phyloP scores from a whole-genome alignment of 768 basidiomycete genomes.

The Porphyrellus cyaneotinctus region DNA sequence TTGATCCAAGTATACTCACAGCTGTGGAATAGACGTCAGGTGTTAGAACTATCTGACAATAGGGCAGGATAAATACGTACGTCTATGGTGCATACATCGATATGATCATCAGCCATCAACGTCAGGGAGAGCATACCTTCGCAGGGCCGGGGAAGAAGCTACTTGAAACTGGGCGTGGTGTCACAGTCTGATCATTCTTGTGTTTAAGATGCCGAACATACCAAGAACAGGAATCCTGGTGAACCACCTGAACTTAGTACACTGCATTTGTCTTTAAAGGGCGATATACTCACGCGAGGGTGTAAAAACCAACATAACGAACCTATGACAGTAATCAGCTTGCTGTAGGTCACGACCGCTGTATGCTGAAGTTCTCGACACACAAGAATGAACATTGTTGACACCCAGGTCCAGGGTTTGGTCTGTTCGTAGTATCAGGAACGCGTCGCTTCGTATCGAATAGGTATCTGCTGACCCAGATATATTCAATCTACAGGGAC shows the following conservation, averaged over 20 bases:
- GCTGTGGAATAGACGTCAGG: too few relatives aligned
- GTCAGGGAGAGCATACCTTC: neutral
- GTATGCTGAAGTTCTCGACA: neutral
- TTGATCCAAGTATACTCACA: too few relatives aligned
- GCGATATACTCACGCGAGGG: neutral
- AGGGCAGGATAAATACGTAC: neutral
- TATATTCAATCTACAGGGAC: constrained; percentile 4
- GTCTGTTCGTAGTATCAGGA: too few relatives aligned
- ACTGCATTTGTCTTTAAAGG: neutral
- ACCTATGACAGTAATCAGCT: too few relatives aligned
- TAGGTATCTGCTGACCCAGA: constrained; percentile 9
- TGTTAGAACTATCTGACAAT: too few relatives aligned
- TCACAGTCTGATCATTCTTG: neutral
- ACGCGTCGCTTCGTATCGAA: too few relatives aligned
- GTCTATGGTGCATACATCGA: neutral
- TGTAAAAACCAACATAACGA: neutral
- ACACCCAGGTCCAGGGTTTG: constrained; percentile 8
- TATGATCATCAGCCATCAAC: neutral
- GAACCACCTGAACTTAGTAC: neutral
- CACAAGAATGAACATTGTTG: constrained; percentile 8
- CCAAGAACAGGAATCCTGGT: neutral
- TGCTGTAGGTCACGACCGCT: too few relatives aligned
- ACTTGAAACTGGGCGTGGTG: neutral
- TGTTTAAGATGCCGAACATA: neutral
- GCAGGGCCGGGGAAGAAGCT: neutral